These are phyloP conservation scores for Handroanthus guayacan DNA, from an alignment of 257 asterid species.

Conservation along the genomic window DNA sequence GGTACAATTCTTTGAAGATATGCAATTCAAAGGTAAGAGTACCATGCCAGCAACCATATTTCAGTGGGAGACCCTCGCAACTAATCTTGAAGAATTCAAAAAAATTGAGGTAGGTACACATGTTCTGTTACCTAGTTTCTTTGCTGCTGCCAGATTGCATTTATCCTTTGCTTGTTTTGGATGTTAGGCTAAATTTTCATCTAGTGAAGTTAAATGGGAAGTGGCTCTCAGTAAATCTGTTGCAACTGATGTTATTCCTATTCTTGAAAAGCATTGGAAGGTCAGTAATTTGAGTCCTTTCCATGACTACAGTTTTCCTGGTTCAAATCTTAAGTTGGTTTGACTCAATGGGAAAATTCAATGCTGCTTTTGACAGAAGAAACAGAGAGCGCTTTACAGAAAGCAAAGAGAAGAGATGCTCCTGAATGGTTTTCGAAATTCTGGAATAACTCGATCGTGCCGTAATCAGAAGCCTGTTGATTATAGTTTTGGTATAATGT, in stretches of 20 bases:
- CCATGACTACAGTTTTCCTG: background rate
- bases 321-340: slow-evolving; percentile 25
- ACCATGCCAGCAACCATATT: slow-evolving; percentile 42
- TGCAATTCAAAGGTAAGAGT: slow-evolving; percentile 44
- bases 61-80: slow-evolving; percentile 91
- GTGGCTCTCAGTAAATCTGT: slow-evolving; percentile 62
- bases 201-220: slow-evolving; percentile 67
- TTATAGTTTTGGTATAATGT: slow-evolving; percentile 71
- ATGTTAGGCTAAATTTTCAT: slow-evolving; percentile 64
- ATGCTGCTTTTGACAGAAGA: slow-evolving; percentile 66
- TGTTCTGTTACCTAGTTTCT: slow-evolving; percentile 29
- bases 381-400: slow-evolving; percentile 53
- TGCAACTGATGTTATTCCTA: slow-evolving; percentile 63
- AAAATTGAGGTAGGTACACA: slow-evolving; percentile 62
- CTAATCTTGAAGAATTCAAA: slow-evolving; percentile 77
- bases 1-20: slow-evolving; percentile 44
- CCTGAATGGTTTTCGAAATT: slow-evolving; percentile 45
- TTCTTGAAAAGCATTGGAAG: slow-evolving; percentile 75
- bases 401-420: slow-evolving; percentile 52
- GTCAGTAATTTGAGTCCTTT: slow-evolving; percentile 48
- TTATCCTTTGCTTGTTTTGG: slow-evolving; percentile 39
- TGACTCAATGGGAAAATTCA: slow-evolving; percentile 24
- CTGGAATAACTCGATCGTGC: slow-evolving; percentile 62
- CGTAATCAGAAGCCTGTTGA: slow-evolving; percentile 63
- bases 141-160: slow-evolving; percentile 31